Base-by-base conservation (phyloP, 2,329 filamentous ascomycete species). In the Stylonectria norvegica region DNA sequence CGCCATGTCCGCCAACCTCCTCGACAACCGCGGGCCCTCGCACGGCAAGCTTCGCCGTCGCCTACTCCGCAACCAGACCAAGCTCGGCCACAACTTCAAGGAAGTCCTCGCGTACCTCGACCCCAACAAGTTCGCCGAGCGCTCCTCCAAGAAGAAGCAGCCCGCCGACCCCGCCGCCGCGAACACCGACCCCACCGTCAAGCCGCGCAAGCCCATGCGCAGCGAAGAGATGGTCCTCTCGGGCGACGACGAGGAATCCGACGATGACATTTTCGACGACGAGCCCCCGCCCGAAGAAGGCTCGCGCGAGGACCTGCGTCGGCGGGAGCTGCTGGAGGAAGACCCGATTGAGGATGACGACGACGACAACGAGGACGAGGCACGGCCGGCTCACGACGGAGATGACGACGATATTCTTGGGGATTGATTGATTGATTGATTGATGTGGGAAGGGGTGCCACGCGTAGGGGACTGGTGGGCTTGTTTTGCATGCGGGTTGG, bases 71-170 rank as follows among this genome's bases (percentile, higher is more conserved):
- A 96, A 98, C 65, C 85, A 85, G 59, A 71, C 70, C n/a, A 82
- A 80, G 58, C 75, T 98, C 3, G 93, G 93, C 3, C 71, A 78
- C 32, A 96, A 93, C 60, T 94, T 87, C 72, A 87, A 85, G 57
- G 89, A 93, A 55, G 81, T 96, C 5, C 70, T 95, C 4, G 78
- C 80, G 7, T 93, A 85, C 61, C 71, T 97, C 4, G 89, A 95
- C 55, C 79, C 85, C 42, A 72, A 75, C 34, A 81, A 83, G 56
- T 63, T 78, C 30, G 72, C 64, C 9, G 63, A 66, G 25, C 63
- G 64, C 25, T 66, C 65, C 15, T 62, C 60, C 34, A 76, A 72
- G 57, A 68, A 64, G 50, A 59, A 62, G 22, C 55, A 38, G 32
- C 44, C 34, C 16, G 35, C 40, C 31, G 50, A 58, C 48, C 60